These are phyloP conservation scores for Cutaneotrichosporon cutaneum DNA, from an alignment of 1,284 basidiomycete species.

Conservation along the genomic window DNA sequence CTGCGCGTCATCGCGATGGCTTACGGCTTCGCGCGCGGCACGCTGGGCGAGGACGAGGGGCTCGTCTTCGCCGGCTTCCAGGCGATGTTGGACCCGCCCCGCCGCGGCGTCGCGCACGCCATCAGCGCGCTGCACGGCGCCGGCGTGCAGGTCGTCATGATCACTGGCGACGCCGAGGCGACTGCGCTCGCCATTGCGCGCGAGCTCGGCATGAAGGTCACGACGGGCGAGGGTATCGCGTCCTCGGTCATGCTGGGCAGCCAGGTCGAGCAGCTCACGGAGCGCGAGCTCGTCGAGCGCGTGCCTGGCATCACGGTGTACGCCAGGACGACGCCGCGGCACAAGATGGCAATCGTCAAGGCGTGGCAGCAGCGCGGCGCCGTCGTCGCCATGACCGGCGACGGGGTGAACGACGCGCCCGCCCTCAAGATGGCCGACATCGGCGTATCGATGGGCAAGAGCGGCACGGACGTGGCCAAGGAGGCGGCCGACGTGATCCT, in stretches of 20 bases:
- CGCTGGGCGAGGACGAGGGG: conserved; percentile 54
- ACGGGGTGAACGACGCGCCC: conserved; percentile 96
- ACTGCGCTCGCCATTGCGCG: conserved; percentile 87
- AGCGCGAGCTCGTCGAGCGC: conserved; percentile 74
- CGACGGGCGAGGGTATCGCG: conserved; percentile 24
- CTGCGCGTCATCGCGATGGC: conserved; percentile 88
- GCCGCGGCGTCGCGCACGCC: conserved; percentile 87
- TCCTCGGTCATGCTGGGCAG: conserved; percentile 71
- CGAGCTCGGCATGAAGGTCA: conserved; percentile 71
- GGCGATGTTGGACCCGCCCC: conserved; percentile 92
- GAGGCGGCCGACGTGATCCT: conserved; percentile 96
- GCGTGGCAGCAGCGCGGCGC: conserved; percentile 85
- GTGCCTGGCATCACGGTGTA: conserved; percentile 83
- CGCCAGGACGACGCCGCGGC: conserved; percentile 89
- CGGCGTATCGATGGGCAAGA: conserved; percentile 94
- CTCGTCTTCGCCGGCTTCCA: conserved; percentile 89
- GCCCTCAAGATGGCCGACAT: conserved; percentile 98
- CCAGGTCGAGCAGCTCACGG: conserved; percentile 79
- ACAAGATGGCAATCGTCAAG: conserved; percentile 96
- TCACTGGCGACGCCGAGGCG: conserved; percentile 90
- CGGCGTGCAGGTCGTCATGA: conserved; percentile 95
- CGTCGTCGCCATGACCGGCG: conserved; percentile 96
- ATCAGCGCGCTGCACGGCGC: conserved; percentile 75
- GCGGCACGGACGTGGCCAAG: conserved; percentile 96
- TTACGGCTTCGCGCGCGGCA: conserved; percentile 62